Evolutionary conservation across 2,329 filamentous ascomycete genomes (phyloP).

Genomic region (Alternaria triticimaculans): DNA sequence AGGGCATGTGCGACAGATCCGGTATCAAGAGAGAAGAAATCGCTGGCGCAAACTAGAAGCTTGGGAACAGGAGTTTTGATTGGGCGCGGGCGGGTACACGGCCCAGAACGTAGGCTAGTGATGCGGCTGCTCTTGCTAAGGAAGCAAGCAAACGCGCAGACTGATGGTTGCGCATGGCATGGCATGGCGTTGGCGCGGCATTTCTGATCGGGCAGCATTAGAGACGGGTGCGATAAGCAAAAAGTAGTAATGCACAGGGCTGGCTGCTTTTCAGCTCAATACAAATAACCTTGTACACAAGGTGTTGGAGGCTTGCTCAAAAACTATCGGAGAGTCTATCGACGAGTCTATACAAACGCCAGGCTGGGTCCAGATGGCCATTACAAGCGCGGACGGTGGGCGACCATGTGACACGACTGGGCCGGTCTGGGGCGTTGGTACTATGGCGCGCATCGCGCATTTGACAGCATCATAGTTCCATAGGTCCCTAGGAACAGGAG

Average conservation of each 20-base stretch:
- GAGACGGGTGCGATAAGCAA: background rate
- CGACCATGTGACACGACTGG: slow-evolving; percentile 1
- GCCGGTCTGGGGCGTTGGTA: background rate
- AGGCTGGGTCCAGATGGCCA: background rate
- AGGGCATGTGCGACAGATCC: slow-evolving; percentile 86
- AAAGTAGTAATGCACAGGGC: background rate
- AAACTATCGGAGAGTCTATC: slow-evolving; percentile 1
- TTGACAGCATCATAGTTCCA: slow-evolving; percentile 6
- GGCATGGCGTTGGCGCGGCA: slow-evolving; percentile 28
- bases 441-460: slow-evolving; percentile 4
- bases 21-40: slow-evolving; percentile 69
- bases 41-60: slow-evolving; percentile 24
- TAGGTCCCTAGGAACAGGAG: background rate
- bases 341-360: background rate
- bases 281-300: background rate
- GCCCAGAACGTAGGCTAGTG: slow-evolving; percentile 22
- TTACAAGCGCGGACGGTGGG: slow-evolving; percentile 2
- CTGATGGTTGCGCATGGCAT: slow-evolving; percentile 23
- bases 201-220: slow-evolving; percentile 10
- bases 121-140: slow-evolving; percentile 13
- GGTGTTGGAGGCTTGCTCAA: background rate
- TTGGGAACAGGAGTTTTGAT: slow-evolving; percentile 1
- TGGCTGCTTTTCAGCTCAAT: background rate
- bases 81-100: slow-evolving; percentile 12
- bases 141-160: slow-evolving; percentile 6